Evolutionary conservation across 495 filamentous ascomycete species (phyloP).

Genomic region (Pseudotulostoma volvatum): DNA sequence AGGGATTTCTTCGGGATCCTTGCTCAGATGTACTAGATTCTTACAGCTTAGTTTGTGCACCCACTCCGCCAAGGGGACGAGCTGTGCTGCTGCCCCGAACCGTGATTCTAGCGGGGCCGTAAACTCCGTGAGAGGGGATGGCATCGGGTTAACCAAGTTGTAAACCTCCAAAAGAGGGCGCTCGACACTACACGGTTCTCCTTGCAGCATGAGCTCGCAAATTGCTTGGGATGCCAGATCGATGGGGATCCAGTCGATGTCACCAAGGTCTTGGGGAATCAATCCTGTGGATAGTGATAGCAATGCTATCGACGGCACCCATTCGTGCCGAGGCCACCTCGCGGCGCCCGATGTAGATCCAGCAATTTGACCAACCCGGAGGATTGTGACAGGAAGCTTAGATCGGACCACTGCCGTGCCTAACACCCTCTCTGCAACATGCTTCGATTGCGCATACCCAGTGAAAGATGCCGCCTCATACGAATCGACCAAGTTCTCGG

Average conservation of each 20-base stretch:
- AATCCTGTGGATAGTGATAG: constrained; percentile 10
- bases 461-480: constrained; percentile 15
- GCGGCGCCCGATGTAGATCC: constrained; percentile 20
- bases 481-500: constrained; percentile 27
- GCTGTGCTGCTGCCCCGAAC: too few species aligned
- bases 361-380: constrained; percentile 37
- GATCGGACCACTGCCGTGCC: constrained; percentile 23
- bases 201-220: constrained; percentile 6
- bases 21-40: constrained; percentile 5
- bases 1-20: constrained; percentile 8
- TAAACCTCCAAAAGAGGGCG: constrained; percentile 6
- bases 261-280: constrained; percentile 7
- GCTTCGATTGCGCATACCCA: constrained; percentile 30
- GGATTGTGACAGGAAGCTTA: constrained; percentile 26
- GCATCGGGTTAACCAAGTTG: constrained; percentile 13
- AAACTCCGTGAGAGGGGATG: constrained; percentile 6
- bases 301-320: constrained; percentile 11
- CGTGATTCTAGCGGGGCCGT: constrained; percentile 4
- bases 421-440: constrained; percentile 28
- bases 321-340: constrained; percentile 15
- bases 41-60: constrained; percentile 4
- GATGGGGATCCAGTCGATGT: constrained; percentile 15
- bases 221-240: constrained; percentile 10
- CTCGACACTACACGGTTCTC: constrained; percentile 4
- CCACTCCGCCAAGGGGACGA: constrained; percentile 8